Base-by-base conservation (phyloP, 306 rosid genomes). In the Lotus japonicus region DNA sequence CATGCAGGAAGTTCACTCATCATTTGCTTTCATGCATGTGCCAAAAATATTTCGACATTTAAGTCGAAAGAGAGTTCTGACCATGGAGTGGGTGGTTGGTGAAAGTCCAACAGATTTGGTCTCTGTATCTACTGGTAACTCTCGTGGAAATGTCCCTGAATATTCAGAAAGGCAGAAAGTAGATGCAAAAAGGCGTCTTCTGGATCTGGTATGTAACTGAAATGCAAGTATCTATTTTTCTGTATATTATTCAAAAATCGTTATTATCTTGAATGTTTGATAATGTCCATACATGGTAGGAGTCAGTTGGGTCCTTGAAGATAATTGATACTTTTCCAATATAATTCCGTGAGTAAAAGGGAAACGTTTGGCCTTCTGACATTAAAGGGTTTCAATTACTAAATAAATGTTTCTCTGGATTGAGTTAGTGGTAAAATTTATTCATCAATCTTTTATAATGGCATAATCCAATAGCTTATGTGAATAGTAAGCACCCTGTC, bases 41-140 rank as follows among this genome's bases (percentile, higher is more conserved):
- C 98, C 98, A 57, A 92, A 88, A 79, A 72, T 86, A 44, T 85
- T 72, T 72, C 77, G 1, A 52, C 88, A 80, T 77, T 78, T 92
- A 79, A 90, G 77, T 75, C 80, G 81, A 71, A 92, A 85, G 86
- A 86, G 96, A 77, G 96, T 92, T 81, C 77, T 92, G 71, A 92
- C 98, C 17, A 90, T 88, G 97, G 98, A 90, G 85, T 92, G 98
- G 98, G 83, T 92, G 57, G 85, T 79, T 75, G 98, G 98, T 79
- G 98, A 89, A 75, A 92, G 89, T 73, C 90, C 97, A 79, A 90
- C 97, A 14, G 88, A 86, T 74, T 82, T 92, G 70, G 73, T 80
- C 45, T 82, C 94, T 66, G 13, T 77, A 61, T 85, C 98, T 67
- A 48, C 90, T 65, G 86, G 73, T 73, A 76, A 74, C 73, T 64